phyloP scores from a whole-genome alignment of 2,329 filamentous ascomycete genomes.

The Xylaria sp. region DNA sequence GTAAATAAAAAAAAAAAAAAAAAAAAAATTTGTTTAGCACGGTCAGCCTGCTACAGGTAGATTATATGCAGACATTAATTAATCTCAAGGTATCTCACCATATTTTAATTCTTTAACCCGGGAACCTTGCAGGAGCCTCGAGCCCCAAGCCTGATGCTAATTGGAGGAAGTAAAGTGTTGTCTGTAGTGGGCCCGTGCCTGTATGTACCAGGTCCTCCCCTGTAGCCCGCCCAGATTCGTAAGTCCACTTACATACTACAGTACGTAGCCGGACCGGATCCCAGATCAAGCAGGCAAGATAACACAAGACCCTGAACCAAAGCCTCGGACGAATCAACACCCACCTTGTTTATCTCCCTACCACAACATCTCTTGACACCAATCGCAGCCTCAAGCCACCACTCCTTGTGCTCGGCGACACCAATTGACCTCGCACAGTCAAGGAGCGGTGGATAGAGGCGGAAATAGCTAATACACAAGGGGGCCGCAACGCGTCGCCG shows the following conservation, averaged over 20 bases:
- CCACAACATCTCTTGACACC: not conserved
- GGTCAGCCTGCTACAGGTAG: too few relatives aligned
- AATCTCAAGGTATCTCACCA: too few relatives aligned
- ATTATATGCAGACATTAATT: too few relatives aligned
- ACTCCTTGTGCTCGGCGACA: not conserved
- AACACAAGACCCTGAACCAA: not conserved
- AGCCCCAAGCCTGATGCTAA: too few relatives aligned
- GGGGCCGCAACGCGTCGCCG: constrained; percentile 22
- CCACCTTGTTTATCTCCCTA: not conserved
- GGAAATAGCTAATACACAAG: not conserved
- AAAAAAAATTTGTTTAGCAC: too few relatives aligned
- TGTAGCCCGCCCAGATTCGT: not conserved
- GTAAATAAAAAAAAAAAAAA: too few relatives aligned
- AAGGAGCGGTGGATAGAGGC: not conserved
- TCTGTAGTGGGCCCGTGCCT: not conserved
- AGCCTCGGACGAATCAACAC: constrained; percentile 9
- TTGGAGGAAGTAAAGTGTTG: too few relatives aligned
- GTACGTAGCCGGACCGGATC: too few relatives aligned
- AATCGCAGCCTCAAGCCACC: not conserved
- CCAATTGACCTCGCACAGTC: constrained; percentile 13
- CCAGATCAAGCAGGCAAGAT: not conserved
- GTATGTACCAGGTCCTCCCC: not conserved
- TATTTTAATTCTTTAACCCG: too few relatives aligned
- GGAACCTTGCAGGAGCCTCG: too few relatives aligned
- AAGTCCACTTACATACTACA: too few relatives aligned